These are phyloP conservation scores for Paramyrothecium sp. DNA, from an alignment of 2,329 filamentous ascomycete species.

Conservation along the genomic window DNA sequence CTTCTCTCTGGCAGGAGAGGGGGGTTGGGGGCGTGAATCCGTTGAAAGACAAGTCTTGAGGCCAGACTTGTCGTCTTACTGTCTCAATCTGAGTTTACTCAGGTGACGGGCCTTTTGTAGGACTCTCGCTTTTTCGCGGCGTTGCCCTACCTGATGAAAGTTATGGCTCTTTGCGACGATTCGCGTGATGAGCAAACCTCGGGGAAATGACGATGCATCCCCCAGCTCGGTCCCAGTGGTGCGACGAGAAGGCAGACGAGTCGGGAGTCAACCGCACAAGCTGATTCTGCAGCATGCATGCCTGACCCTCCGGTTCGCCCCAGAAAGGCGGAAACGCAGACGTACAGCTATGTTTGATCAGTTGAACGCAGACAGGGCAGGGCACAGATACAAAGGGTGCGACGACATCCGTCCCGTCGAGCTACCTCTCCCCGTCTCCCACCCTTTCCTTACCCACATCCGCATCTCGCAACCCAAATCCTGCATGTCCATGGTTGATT, in stretches of 20 bases:
- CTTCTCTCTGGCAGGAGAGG: too few relatives aligned
- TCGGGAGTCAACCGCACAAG: background rate
- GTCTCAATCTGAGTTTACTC: too few relatives aligned
- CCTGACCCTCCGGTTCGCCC: background rate
- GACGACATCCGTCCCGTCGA: background rate
- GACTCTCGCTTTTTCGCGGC: too few relatives aligned
- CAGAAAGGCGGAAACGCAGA: background rate
- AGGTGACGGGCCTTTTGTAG: too few relatives aligned
- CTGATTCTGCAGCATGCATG: background rate
- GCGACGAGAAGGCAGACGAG: background rate
- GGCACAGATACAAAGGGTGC: background rate
- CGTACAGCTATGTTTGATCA: background rate
- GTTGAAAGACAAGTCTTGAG: too few relatives aligned
- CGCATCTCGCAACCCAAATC: background rate
- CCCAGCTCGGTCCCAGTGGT: background rate
- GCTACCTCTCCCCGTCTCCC: too few relatives aligned
- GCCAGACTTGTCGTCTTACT: too few relatives aligned
- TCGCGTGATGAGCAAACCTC: too few relatives aligned
- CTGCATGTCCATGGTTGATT: background rate
- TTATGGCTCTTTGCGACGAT: too few relatives aligned
- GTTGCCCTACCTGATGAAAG: too few relatives aligned
- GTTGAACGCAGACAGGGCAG: background rate
- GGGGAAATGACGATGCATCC: too few relatives aligned
- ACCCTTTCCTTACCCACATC: background rate
- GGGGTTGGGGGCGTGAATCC: too few relatives aligned